Evolutionary conservation across 2,329 filamentous ascomycete species (phyloP).

Genomic region (Cryphonectria nitschkei): DNA sequence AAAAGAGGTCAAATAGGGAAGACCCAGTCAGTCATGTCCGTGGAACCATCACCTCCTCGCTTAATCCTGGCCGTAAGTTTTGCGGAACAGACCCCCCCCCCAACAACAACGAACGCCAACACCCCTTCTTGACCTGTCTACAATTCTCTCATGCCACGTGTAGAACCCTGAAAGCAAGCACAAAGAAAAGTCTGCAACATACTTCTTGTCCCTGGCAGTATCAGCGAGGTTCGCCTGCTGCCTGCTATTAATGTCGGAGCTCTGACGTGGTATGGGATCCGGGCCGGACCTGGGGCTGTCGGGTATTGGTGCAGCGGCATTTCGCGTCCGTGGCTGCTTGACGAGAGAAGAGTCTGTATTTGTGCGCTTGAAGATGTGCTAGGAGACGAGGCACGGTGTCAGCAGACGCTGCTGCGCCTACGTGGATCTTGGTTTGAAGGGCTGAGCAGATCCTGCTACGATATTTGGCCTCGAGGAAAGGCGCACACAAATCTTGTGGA

Average conservation of each 20-base stretch:
- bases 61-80: not conserved
- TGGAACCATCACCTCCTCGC: not conserved
- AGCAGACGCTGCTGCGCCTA: slow-evolving; percentile 4
- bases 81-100: too few relatives aligned
- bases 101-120: too few relatives aligned
- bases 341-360: slow-evolving; percentile 60
- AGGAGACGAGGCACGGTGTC: slow-evolving; percentile 12
- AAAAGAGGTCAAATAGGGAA: slow-evolving; percentile 30
- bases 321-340: slow-evolving; percentile 59
- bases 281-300: slow-evolving; percentile 55
- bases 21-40: slow-evolving; percentile 15
- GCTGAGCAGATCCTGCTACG: not conserved
- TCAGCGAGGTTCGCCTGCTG: slow-evolving; percentile 42
- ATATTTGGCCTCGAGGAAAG: too few relatives aligned
- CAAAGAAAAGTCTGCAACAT: slow-evolving; percentile 38
- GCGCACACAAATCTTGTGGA: not conserved
- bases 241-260: slow-evolving; percentile 47
- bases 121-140: not conserved
- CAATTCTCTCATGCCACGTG: not conserved
- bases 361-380: slow-evolving; percentile 70
- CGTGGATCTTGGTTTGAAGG: not conserved
- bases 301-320: slow-evolving; percentile 46
- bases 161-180: slow-evolving; percentile 6
- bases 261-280: slow-evolving; percentile 40
- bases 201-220: slow-evolving; percentile 67